A percentile compares a stretch with the other conserved stretches of the same genome.
Evolutionary conservation across 768 basidiomycete genomes (phyloP).

Genomic region (Pleurotus citrinopileatus): DNA sequence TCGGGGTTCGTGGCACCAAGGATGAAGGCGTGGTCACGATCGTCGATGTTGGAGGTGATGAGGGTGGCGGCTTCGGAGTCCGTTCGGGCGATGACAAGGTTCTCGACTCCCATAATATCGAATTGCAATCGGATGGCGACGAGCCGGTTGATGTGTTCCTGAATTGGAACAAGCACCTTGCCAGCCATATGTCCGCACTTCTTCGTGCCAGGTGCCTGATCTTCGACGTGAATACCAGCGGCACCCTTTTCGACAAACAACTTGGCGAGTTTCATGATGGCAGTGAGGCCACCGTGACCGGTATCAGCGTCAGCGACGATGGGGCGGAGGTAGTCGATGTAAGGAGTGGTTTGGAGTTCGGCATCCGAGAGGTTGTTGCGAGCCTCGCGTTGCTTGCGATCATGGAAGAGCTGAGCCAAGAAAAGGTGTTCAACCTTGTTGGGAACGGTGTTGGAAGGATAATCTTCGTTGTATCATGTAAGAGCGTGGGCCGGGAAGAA

Average conservation of each 20-base stretch:
- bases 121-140: constrained; percentile 96
- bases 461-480: constrained; percentile 51
- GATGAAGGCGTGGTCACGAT: constrained; percentile 97
- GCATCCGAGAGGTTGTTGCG: constrained; percentile 68
- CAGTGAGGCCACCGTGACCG: constrained; percentile 96
- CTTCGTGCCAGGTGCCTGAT: constrained; percentile 97
- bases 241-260: constrained; percentile 99
- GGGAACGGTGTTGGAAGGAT: constrained; percentile 98
- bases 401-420: constrained; percentile 98
- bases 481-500: not conserved
- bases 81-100: constrained; percentile 89
- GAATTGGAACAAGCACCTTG: constrained; percentile 95
- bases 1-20: constrained; percentile 83
- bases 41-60: constrained; percentile 94
- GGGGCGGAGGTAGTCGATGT: constrained; percentile 89
- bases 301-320: constrained; percentile 98
- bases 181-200: constrained; percentile 95
- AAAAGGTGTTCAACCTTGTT: constrained; percentile 99
- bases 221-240: constrained; percentile 96
- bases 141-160: constrained; percentile 97
- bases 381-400: constrained; percentile 90
- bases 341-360: constrained; percentile 67
- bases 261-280: constrained; percentile 97
- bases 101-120: constrained; percentile 98
- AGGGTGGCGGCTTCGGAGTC: constrained; percentile 98